Evolutionary conservation across 768 basidiomycete genomes (phyloP).

Genomic region (Mycena vulgaris): DNA sequence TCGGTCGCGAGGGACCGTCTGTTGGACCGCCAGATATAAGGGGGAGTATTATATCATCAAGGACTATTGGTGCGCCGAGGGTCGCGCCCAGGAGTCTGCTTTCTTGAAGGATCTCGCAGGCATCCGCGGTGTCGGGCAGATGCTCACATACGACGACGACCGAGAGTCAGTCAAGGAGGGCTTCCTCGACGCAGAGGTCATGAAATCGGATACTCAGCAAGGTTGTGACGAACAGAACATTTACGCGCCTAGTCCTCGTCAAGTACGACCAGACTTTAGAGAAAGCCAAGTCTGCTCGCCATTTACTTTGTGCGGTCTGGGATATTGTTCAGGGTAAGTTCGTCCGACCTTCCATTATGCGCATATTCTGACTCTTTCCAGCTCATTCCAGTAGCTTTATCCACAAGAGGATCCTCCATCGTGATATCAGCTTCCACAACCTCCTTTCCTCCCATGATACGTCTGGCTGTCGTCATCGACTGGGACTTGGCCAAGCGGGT

Average conservation of each 20-base stretch:
- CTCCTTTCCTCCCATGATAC: constrained; percentile 32
- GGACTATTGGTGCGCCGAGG: constrained; percentile 40
- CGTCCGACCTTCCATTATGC: neutral
- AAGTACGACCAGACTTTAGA: constrained; percentile 35
- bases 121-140: constrained; percentile 39
- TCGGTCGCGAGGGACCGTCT: constrained; percentile 41
- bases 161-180: constrained; percentile 6
- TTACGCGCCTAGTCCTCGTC: constrained; percentile 33
- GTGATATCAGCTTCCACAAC: constrained; percentile 45
- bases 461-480: constrained; percentile 16
- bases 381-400: constrained; percentile 34
- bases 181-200: neutral
- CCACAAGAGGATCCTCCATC: constrained; percentile 42
- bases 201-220: neutral
- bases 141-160: constrained; percentile 30
- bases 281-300: constrained; percentile 17
- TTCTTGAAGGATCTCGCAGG: constrained; percentile 31
- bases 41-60: constrained; percentile 36
- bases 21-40: constrained; percentile 37
- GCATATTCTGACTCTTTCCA: neutral
- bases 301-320: constrained; percentile 35
- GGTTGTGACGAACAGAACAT: constrained; percentile 19
- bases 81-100: constrained; percentile 21
- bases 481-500: constrained; percentile 5
- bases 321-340: constrained; percentile 39